phyloP scores from a whole-genome alignment of 345 rosid species.

The Mangifera indica region DNA sequence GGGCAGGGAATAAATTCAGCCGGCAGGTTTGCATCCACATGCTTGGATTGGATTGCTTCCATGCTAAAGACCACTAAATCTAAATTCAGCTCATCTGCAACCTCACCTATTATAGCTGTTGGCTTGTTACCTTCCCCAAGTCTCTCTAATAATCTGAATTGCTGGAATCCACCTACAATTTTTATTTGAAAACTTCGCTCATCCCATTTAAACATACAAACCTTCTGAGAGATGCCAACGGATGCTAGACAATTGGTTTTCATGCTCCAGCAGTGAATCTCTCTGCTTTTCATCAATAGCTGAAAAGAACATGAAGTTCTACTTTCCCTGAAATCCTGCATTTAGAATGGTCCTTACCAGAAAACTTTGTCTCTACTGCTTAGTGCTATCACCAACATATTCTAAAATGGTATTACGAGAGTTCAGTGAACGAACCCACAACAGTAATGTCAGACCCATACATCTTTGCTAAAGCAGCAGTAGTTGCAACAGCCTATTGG shows the following conservation, averaged over 20 bases:
- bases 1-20: constrained; percentile 98
- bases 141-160: constrained; percentile 77
- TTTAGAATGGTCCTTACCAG: constrained; percentile 15
- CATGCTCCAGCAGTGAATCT: constrained; percentile 75
- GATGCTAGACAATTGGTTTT: constrained; percentile 73
- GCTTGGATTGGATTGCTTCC: constrained; percentile 99
- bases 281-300: constrained; percentile 78
- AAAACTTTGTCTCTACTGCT: constrained; percentile 5
- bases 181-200: background rate
- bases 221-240: constrained; percentile 95
- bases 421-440: constrained; percentile 51
- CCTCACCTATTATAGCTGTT: constrained; percentile 92
- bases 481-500: constrained; percentile 81
- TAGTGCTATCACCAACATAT: constrained; percentile 2
- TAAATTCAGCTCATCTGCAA: constrained; percentile 81
- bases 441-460: constrained; percentile 94
- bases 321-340: constrained; percentile 27
- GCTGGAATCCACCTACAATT: constrained; percentile 74
- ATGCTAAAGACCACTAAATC: constrained; percentile 91
- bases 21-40: constrained; percentile 82
- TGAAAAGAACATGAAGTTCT: constrained; percentile 39
- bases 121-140: constrained; percentile 87
- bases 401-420: background rate
- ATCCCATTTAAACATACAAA: constrained; percentile 18
- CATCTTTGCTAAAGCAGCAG: constrained; percentile 82